These are phyloP conservation scores for Colletotrichum horii DNA, from an alignment of 2,329 filamentous ascomycete genomes.

Conservation along the genomic window DNA sequence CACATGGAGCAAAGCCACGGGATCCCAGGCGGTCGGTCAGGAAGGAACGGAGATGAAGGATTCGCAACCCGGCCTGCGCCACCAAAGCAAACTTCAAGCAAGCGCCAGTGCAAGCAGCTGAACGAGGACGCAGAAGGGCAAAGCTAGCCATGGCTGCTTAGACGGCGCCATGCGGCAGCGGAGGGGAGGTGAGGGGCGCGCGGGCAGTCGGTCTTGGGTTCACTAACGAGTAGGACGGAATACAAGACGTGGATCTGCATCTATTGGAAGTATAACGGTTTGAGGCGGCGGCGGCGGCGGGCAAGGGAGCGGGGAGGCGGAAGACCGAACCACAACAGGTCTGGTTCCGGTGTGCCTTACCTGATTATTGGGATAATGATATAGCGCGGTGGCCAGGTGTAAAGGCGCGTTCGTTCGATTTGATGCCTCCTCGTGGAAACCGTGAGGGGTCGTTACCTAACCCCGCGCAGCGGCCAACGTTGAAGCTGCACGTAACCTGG, in stretches of 20 bases:
- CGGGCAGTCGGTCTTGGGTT: not conserved
- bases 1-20: not conserved
- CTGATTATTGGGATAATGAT: not conserved
- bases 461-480: not conserved
- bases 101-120: conserved; percentile 3
- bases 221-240: not conserved
- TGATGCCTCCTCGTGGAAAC: not conserved
- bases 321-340: conserved; percentile 3
- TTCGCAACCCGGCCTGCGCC: not conserved
- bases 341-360: not conserved
- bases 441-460: not conserved
- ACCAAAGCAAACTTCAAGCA: not conserved
- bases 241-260: conserved; percentile 5
- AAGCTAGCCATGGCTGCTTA: not conserved
- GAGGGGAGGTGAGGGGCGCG: not conserved
- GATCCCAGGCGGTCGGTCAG: conserved; percentile 3
- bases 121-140: not conserved
- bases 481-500: not conserved
- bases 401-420: not conserved
- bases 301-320: conserved; percentile 10
- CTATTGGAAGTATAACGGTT: conserved; percentile 18
- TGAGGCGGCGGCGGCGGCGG: not conserved
- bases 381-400: not conserved
- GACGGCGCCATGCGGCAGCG: not conserved
- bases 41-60: not conserved